These are phyloP conservation scores for Taiwanofungus camphoratus DNA, from an alignment of 1,284 basidiomycete species.

Conservation along the genomic window DNA sequence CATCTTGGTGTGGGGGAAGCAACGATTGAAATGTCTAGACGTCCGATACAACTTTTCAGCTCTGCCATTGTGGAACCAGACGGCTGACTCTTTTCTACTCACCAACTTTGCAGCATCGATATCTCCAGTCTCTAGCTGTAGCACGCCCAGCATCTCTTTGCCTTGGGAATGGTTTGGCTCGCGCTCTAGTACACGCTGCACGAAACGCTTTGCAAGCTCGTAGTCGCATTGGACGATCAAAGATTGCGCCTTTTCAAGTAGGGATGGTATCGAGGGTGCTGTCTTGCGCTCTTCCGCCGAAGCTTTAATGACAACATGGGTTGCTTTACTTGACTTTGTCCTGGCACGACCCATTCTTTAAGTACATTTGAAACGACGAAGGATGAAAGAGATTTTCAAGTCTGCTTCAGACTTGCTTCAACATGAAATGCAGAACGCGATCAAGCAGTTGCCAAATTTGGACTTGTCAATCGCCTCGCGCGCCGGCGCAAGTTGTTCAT, in stretches of 20 bases:
- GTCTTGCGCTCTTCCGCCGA: conserved; percentile 29
- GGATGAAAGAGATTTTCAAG: not conserved
- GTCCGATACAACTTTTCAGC: not conserved
- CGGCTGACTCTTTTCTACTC: too few species aligned
- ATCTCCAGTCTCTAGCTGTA: conserved; percentile 75
- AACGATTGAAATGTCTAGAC: conserved; percentile 61
- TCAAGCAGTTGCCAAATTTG: too few species aligned
- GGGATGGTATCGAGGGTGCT: conserved; percentile 39
- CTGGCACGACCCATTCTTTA: conserved; percentile 65
- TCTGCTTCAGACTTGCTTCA: not conserved
- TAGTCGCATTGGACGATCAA: conserved; percentile 83
- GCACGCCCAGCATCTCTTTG: conserved; percentile 75
- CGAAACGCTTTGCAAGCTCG: conserved; percentile 72
- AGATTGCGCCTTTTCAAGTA: conserved; percentile 72
- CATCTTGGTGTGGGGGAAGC: conserved; percentile 52
- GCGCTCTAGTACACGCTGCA: conserved; percentile 62
- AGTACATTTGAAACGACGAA: not conserved
- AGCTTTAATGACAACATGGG: conserved; percentile 27
- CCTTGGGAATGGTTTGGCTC: conserved; percentile 66
- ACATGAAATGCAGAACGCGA: too few species aligned
- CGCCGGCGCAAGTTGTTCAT: too few species aligned
- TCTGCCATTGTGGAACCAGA: not conserved
- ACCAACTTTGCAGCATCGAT: conserved; percentile 71
- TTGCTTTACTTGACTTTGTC: conserved; percentile 46
- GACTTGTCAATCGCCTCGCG: too few species aligned